Evolutionary conservation across 345 rosid species (phyloP).

Genomic region (Fremontodendron californicum): DNA sequence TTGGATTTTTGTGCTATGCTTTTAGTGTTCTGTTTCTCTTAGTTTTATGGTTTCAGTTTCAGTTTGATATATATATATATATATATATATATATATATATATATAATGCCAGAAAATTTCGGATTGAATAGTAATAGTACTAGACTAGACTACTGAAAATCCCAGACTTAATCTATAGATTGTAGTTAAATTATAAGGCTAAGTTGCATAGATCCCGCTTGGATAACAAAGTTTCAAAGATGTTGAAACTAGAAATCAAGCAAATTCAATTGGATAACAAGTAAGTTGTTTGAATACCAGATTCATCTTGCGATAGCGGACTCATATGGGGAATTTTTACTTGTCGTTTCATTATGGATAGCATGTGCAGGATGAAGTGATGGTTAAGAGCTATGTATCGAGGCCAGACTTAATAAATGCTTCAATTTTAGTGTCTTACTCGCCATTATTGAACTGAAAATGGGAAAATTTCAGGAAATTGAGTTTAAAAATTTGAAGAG

Average conservation of each 20-base stretch:
- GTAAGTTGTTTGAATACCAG: background rate
- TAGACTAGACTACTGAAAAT: background rate
- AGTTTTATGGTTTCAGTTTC: too few relatives aligned
- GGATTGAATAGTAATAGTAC: too few relatives aligned
- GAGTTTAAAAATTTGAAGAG: too few relatives aligned
- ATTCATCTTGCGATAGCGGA: background rate
- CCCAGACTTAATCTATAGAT: background rate
- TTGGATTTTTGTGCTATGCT: background rate
- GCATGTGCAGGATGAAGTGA: too few relatives aligned
- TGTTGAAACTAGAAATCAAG: background rate
- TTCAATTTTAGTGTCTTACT: background rate
- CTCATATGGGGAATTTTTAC: background rate
- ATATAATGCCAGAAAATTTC: background rate
- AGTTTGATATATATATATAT: too few relatives aligned
- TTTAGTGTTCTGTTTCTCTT: too few relatives aligned
- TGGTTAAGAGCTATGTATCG: background rate
- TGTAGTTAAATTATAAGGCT: background rate
- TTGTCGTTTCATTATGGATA: background rate
- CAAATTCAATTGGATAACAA: background rate
- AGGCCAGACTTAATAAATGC: background rate
- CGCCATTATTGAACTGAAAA: background rate
- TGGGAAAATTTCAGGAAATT: background rate
- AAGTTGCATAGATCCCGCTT: background rate
- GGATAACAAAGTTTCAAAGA: background rate
- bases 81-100: too few relatives aligned